Evolutionary conservation across 192 early-diverging fungal genomes (phyloP), one percentile per base, ranked within the genome.

Genomic region (Rhizophagus clarus): DNA sequence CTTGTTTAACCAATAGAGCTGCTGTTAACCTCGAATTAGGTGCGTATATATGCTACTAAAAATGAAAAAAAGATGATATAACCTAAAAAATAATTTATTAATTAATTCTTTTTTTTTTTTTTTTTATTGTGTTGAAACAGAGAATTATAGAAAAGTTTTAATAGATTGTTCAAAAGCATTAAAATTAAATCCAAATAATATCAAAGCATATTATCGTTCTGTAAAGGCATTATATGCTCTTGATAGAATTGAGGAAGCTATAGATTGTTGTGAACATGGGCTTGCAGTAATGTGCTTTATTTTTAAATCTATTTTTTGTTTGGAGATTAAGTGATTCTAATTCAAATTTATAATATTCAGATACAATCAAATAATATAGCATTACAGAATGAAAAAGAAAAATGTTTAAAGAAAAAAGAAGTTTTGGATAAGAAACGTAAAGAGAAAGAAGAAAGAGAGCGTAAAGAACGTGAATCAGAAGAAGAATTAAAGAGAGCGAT

Each of bases 191-290:
- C 88, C 92, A 4, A 88, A 91, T 61, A 96, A 97, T 64, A 88
- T 97, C 72, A 99, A 99, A 83, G 98, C 97, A 0, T 91, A 94
- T 67, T 99, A 93, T 86, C 90, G 97, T 42, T 96, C 97, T 0
- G 92, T 91, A 8, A 92, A 92, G 76, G 98, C 97, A 8, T 89
- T 95, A 28, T 81, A 88, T 37, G 87, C 88, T 26, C 84, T 99
- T 67, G 96, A 96, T 61, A 94, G 93, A 84, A 87, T 93, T 66
- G 88, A 85, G 6, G 97, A 99, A 82, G 96, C 96, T 2, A 69
- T 90, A 26, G 97, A 98, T 82, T 96, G 93, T 83, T 96, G 93
- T 81, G 87, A 92, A 28, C 89, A 92, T 81, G 97, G 88, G 0
- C 80, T 98, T 61, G 74, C 79, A 60, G 80, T 92, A 40, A 40